Evolutionary conservation across 2,329 filamentous ascomycete species (phyloP).

Genomic region (Tolypocladium tundrense): DNA sequence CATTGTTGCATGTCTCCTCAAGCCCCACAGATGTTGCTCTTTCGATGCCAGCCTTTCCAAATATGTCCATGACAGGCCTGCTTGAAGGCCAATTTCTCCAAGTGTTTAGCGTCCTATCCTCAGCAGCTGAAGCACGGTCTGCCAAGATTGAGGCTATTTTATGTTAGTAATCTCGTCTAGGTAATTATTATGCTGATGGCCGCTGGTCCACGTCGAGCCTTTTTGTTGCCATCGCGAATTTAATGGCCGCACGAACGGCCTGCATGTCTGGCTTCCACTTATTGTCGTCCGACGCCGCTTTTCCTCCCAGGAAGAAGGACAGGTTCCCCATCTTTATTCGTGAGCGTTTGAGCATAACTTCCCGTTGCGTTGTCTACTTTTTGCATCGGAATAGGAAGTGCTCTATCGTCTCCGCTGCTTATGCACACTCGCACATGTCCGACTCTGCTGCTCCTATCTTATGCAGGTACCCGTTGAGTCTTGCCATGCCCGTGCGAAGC

Average conservation of each 20-base stretch:
- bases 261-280: slow-evolving; percentile 3
- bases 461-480: slow-evolving; percentile 2
- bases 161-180: not conserved
- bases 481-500: slow-evolving; percentile 3
- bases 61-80: slow-evolving; percentile 6
- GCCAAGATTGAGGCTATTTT: slow-evolving; percentile 3
- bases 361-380: not conserved
- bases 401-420: slow-evolving; percentile 3
- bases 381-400: slow-evolving; percentile 4
- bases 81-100: slow-evolving; percentile 8
- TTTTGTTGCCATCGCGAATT: slow-evolving; percentile 5
- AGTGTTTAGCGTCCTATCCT: slow-evolving; percentile 10
- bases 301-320: slow-evolving; percentile 6
- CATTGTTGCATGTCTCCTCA: too few relatives aligned
- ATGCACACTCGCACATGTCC: not conserved
- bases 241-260: slow-evolving; percentile 2
- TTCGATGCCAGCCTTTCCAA: too few relatives aligned
- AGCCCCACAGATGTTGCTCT: too few relatives aligned
- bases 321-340: slow-evolving; percentile 3
- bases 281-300: slow-evolving; percentile 1
- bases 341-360: not conserved
- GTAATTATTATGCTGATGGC: not conserved
- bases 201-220: not conserved
- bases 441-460: slow-evolving; percentile 3
- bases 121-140: slow-evolving; percentile 6